Conservation (phyloP, 129 eudicot genomes). For the Chrysanthemum makinoi region DNA sequence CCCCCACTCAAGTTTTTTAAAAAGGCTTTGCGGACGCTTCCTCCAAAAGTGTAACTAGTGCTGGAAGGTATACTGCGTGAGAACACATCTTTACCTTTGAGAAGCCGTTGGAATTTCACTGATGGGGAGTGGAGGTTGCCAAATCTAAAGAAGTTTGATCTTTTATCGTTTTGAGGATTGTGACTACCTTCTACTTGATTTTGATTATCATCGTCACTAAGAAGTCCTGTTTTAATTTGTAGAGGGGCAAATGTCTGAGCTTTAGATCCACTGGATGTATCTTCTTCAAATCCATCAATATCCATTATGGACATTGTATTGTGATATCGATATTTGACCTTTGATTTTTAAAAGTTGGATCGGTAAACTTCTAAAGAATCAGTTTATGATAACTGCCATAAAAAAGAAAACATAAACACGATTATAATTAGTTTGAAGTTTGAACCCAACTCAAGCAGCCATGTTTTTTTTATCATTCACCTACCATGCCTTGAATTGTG, state of each 20-base stretch:
- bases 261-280: constrained; percentile 16
- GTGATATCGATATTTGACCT: constrained; percentile 1
- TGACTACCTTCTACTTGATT: constrained; percentile 17
- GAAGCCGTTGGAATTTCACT: constrained; percentile 35
- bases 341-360: neutral
- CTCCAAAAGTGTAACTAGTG: constrained; percentile 21
- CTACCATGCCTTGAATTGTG: neutral
- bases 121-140: constrained; percentile 26
- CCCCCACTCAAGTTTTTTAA: constrained; percentile 32
- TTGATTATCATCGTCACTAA: constrained; percentile 27
- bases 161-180: constrained; percentile 14
- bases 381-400: neutral
- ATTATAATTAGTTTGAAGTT: neutral
- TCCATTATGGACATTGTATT: constrained; percentile 16
- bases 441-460: no score
- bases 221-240: constrained; percentile 36
- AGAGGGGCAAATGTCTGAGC: constrained; percentile 20
- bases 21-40: constrained; percentile 25
- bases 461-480: neutral
- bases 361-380: neutral
- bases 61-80: constrained; percentile 23
- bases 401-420: neutral
- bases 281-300: constrained; percentile 25
- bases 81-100: constrained; percentile 31
- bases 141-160: constrained; percentile 13